Conservation (phyloP, 495 filamentous ascomycete species). For the Penicillium pulvis region DNA sequence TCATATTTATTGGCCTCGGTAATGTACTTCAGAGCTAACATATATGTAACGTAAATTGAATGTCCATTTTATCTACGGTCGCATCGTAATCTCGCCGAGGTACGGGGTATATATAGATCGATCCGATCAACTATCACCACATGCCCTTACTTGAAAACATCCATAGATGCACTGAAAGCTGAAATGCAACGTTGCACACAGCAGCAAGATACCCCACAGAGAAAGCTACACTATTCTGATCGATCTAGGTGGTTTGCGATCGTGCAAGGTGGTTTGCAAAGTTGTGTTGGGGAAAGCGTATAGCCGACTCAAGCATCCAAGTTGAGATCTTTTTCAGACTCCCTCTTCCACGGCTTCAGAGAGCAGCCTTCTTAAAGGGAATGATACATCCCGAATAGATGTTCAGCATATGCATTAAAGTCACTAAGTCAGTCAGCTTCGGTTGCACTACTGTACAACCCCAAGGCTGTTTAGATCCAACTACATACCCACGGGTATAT, state of each 20-base stretch:
- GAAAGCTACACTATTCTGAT: neutral
- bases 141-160: neutral
- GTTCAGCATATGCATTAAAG: neutral
- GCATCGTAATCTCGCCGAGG: neutral
- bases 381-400: neutral
- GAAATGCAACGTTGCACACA: neutral
- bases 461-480: neutral
- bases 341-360: too few species aligned
- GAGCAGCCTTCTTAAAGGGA: too few species aligned
- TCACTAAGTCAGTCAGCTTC: neutral
- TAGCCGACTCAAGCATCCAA: conserved; percentile 1
- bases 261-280: neutral
- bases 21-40: too few species aligned
- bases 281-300: neutral
- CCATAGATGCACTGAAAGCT: neutral
- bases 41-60: too few species aligned
- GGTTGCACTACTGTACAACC: too few species aligned
- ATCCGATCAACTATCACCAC: neutral
- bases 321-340: neutral
- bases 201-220: too few species aligned
- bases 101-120: neutral
- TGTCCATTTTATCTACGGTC: neutral
- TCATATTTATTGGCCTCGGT: too few species aligned
- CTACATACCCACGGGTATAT: neutral
- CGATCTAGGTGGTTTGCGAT: neutral